These are phyloP conservation scores for Boletus nobilissimus DNA, from an alignment of 1,284 basidiomycete genomes.

Conservation along the genomic window DNA sequence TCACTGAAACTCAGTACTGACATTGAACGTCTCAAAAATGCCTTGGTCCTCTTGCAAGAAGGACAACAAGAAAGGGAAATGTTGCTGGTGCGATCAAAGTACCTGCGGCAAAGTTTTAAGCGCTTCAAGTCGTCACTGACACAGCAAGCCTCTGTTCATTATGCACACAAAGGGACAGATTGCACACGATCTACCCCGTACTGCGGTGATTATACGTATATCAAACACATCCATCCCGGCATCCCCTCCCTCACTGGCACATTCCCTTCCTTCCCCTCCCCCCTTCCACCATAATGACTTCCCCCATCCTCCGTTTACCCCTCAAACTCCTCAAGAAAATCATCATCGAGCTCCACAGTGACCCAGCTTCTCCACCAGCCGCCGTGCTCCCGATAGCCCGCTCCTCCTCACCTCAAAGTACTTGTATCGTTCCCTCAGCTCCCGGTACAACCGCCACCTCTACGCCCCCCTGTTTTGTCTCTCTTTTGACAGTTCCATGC, in stretches of 20 bases:
- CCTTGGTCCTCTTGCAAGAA: too few relatives aligned
- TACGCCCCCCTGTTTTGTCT: constrained; percentile 67
- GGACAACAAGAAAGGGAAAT: too few relatives aligned
- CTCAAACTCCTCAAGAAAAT: constrained; percentile 68
- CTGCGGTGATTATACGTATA: background rate
- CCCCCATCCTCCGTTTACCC: constrained; percentile 56
- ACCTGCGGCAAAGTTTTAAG: too few relatives aligned
- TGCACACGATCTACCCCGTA: background rate
- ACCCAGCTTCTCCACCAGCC: constrained; percentile 55
- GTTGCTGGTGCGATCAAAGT: too few relatives aligned
- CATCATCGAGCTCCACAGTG: constrained; percentile 57
- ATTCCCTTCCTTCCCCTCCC: background rate
- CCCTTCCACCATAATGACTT: constrained; percentile 20
- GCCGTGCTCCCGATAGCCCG: constrained; percentile 56
- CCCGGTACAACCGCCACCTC: constrained; percentile 55
- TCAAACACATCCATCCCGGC: background rate
- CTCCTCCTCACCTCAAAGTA: constrained; percentile 61
- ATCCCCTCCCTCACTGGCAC: background rate
- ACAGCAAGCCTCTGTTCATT: too few relatives aligned
- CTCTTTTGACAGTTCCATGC: constrained; percentile 69
- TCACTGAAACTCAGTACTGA: too few relatives aligned
- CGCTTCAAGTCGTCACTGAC: too few relatives aligned
- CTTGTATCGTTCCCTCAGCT: constrained; percentile 55
- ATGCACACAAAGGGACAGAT: too few relatives aligned
- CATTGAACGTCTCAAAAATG: too few relatives aligned